Conservation (phyloP, 2,329 filamentous ascomycete genomes). For the Harringtonia aguacate region DNA sequence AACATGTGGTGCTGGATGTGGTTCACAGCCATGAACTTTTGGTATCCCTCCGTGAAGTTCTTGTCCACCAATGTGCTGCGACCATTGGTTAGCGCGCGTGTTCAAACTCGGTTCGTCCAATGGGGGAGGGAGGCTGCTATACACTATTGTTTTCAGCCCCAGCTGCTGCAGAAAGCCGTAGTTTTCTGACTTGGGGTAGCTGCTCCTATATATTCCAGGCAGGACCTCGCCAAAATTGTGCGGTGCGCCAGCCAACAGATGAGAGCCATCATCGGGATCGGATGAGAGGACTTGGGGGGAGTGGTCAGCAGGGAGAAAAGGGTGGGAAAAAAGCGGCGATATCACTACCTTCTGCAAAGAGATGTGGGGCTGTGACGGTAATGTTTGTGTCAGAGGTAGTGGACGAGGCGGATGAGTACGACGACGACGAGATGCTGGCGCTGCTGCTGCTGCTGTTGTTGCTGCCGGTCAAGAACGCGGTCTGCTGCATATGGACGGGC, state of each 20-base stretch:
- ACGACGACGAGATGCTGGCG: slow-evolving; percentile 6
- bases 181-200: slow-evolving; percentile 63
- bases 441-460: slow-evolving; percentile 7
- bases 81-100: slow-evolving; percentile 5
- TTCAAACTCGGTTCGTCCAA: not conserved
- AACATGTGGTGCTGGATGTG: slow-evolving; percentile 65
- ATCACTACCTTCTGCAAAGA: slow-evolving; percentile 2
- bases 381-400: not conserved
- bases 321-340: not conserved
- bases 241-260: slow-evolving; percentile 28
- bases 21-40: slow-evolving; percentile 52
- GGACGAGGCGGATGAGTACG: slow-evolving; percentile 4
- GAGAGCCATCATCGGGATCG: not conserved
- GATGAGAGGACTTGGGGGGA: not conserved
- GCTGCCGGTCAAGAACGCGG: not conserved
- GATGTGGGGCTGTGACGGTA: not conserved
- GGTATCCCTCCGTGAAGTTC: slow-evolving; percentile 42
- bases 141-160: slow-evolving; percentile 71
- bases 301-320: not conserved
- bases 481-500: not conserved
- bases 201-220: slow-evolving; percentile 69
- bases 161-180: slow-evolving; percentile 58
- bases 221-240: slow-evolving; percentile 68
- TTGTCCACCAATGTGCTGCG: slow-evolving; percentile 52
- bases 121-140: slow-evolving; percentile 22